phyloP scores from a whole-genome alignment of 1,284 basidiomycete genomes.

The Laetiporus sulphureus region DNA sequence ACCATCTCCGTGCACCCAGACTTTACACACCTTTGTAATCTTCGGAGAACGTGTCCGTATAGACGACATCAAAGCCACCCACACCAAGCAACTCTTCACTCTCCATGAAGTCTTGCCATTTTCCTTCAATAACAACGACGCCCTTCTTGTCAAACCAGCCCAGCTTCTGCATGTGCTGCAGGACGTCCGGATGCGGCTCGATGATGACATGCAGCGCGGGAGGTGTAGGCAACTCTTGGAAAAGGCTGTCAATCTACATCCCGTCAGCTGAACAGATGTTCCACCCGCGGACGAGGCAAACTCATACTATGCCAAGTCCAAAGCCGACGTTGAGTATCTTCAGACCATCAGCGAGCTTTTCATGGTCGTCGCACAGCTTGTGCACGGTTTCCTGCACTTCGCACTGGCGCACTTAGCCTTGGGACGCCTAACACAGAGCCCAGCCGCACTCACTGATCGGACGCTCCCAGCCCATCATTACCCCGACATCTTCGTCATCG shows the following conservation, averaged over 20 bases:
- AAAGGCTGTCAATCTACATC: slow-evolving; percentile 72
- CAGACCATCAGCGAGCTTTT: slow-evolving; percentile 42
- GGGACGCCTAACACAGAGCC: too few relatives aligned
- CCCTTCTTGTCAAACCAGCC: slow-evolving; percentile 77
- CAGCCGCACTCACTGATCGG: slow-evolving; percentile 56
- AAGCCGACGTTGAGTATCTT: slow-evolving; percentile 90
- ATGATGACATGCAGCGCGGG: slow-evolving; percentile 85
- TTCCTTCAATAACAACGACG: slow-evolving; percentile 83
- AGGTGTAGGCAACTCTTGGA: slow-evolving; percentile 59
- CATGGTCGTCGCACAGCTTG: slow-evolving; percentile 49
- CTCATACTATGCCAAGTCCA: slow-evolving; percentile 86
- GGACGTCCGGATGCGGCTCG: slow-evolving; percentile 91
- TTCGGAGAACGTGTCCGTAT: slow-evolving; percentile 95
- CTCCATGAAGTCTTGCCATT: slow-evolving; percentile 85
- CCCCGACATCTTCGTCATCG: slow-evolving; percentile 68
- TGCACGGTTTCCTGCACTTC: slow-evolving; percentile 66
- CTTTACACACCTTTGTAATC: slow-evolving; percentile 64
- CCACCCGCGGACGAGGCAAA: slow-evolving; percentile 4
- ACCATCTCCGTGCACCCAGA: too few relatives aligned
- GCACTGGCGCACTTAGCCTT: slow-evolving; percentile 22
- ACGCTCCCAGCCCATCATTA: slow-evolving; percentile 97
- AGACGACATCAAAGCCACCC: slow-evolving; percentile 84
- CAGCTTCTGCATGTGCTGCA: slow-evolving; percentile 63
- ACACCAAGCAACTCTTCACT: slow-evolving; percentile 44
- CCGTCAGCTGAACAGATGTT: background rate